Base-by-base conservation (phyloP, 306 rosid genomes). In the Quercus robur region DNA sequence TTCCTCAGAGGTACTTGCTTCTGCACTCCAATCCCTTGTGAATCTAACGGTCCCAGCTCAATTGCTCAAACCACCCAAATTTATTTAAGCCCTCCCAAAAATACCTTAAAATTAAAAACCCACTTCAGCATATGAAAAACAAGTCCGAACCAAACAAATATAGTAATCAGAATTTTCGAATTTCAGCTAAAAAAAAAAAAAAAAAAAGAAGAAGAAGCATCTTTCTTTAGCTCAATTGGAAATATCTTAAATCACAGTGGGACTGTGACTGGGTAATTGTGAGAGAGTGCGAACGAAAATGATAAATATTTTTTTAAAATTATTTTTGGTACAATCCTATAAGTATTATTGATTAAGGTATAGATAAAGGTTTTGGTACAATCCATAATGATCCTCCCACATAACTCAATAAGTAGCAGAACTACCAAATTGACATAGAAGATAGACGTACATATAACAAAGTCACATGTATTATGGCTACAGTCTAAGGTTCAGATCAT, bases 21-120 rank as follows among this genome's bases (percentile, higher is more conserved):
- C 98, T 84, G 88, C 86, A 74, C 92, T 88, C 97, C 94, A 86
- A 96, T 96, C 89, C 93, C 99, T 96, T 96, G 97, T 44, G 93
- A 95, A 93, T 85, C 96, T 75, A 76, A 73, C 77, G 87, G 91
- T 84, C 90, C 94, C 90, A 88, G 81, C 87, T 78, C 55, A 74
- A 88, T 89, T 86, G 80, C 87, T 80, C 55, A 74, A 88, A 81
- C 91, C 81, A 80, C 58, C 77, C 86, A 18, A 84, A 38, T 38
- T 38, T 38, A 38, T 38, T 38, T 38, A 38, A 38, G 46, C 0
- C 11, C 46, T 2, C 46, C 46, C 11, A 7, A 2, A 2, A 38
- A 7, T 38, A 38, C 3, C 10, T 38, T 38, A 38, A 38, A 38
- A 38, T 49, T 83, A 84, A 80, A 88, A 81, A 77, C 41, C 82